These are phyloP conservation scores for Pseudogymnoascus sp. DNA, from an alignment of 2,329 filamentous ascomycete genomes.

Conservation along the genomic window DNA sequence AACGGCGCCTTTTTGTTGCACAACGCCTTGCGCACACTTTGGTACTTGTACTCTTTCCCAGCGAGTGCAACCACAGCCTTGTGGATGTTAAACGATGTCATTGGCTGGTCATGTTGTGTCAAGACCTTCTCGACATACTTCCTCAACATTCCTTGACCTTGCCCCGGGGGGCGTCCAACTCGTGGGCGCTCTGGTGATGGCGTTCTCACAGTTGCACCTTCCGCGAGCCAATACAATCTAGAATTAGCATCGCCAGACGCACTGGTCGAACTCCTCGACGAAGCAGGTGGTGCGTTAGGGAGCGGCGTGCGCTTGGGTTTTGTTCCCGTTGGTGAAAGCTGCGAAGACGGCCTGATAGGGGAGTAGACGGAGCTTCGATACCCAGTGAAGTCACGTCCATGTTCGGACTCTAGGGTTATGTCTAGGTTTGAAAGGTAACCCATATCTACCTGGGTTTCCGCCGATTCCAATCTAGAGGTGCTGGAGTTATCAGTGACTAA, in stretches of 20 bases:
- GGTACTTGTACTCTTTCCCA: not conserved
- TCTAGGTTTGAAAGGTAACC: not conserved
- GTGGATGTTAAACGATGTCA: not conserved
- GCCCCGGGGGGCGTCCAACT: not conserved
- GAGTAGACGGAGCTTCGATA: not conserved
- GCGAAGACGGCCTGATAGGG: not conserved
- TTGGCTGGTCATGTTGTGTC: not conserved
- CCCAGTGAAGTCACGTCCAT: not conserved
- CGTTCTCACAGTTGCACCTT: not conserved
- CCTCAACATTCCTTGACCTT: not conserved
- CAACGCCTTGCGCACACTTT: not conserved
- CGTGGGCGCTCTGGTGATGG: not conserved
- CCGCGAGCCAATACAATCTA: not conserved
- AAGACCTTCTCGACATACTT: not conserved
- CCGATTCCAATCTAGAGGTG: not conserved
- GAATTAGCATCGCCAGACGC: not conserved
- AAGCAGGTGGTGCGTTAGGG: not conserved
- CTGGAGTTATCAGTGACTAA: not conserved
- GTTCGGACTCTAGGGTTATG: not conserved
- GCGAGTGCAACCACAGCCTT: not conserved
- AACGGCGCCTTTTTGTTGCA: not conserved
- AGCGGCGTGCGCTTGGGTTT: not conserved
- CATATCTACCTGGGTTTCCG: not conserved
- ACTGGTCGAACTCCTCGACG: not conserved
- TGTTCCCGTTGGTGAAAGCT: not conserved